Evolutionary conservation across 208 protist genomes (phyloP).

Genomic region (Leishmania arabica): DNA sequence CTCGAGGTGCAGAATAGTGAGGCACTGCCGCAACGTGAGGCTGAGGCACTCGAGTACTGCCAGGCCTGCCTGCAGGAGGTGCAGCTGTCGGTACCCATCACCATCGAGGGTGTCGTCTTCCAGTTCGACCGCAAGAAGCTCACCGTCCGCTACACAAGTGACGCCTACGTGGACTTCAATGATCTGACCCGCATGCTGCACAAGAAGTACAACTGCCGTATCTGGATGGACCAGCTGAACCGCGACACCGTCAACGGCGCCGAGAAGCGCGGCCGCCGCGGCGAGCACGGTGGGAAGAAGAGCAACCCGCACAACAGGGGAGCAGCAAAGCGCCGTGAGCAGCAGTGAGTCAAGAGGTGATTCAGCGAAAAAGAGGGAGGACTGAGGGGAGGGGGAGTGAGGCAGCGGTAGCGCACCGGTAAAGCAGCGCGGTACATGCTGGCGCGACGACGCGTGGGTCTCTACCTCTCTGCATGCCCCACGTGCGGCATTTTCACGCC

Average conservation of each 20-base stretch:
- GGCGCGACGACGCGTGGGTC: no score
- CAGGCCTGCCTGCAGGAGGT: conserved; percentile 46
- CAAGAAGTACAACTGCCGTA: conserved; percentile 84
- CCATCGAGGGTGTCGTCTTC: conserved; percentile 74
- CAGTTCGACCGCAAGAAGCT: conserved; percentile 93
- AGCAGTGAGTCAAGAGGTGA: background rate
- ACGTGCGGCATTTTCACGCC: background rate
- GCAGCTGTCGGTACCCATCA: conserved; percentile 56
- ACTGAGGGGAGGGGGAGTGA: background rate
- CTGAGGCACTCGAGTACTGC: conserved; percentile 61
- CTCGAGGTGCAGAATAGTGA: conserved; percentile 51
- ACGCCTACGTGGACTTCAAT: conserved; percentile 82
- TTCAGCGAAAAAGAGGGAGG: background rate
- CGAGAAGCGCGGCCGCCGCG: conserved; percentile 22
- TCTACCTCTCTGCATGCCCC: background rate
- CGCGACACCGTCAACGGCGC: conserved; percentile 42
- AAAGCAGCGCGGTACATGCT: background rate
- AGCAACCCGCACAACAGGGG: conserved; percentile 12
- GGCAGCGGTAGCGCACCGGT: background rate
- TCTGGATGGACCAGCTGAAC: conserved; percentile 92
- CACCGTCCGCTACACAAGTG: conserved; percentile 82
- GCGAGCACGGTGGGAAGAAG: conserved; percentile 22
- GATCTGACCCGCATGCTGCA: conserved; percentile 69
- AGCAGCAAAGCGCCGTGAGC: conserved; percentile 18
- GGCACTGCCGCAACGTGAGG: conserved; percentile 50